Evolutionary conservation across 768 basidiomycete species (phyloP), one percentile per base, ranked within the genome.

Genomic region (Tulasnella sp.): DNA sequence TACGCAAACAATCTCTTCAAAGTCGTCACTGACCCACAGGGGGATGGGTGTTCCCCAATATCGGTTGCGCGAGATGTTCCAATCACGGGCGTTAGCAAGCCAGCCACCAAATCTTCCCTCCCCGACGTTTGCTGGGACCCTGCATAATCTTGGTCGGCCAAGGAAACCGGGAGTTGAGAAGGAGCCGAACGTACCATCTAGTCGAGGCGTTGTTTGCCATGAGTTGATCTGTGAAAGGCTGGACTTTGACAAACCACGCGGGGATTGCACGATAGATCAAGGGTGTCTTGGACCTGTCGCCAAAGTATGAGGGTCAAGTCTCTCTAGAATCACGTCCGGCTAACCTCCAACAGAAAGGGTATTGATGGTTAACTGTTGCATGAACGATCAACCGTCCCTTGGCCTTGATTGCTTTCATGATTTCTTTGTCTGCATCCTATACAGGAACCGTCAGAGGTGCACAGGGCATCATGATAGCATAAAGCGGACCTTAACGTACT

Each of bases 21-120:
- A 88, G 86, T 99, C 98, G 0, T 97, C 96, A 84, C 94, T 96
- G 40, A 89, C 95, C 98, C 98, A 99, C 48, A 99, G 88, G 16
- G 98, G 98, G 79, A 99, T 92, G 24, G 98, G 98, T 6, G 97
- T 99, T 46, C 97, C 98, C 97, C 97, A 99, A 85, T 99, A 99
- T 74, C 98, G 91, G 88, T 99, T 99, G 82, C 98, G 91, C n/a
- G 97, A 98, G 82, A 99, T 90, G 85, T 98, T 99, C 98, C 98
- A 99, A 85, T 99, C 98, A 31, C 97, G 91, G n/a, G 98, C 98
- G 86, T 97, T 98, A 74, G 94, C 93, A 76, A 99, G 89, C 98
- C 98, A 99, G 86, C 96, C 97, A 31, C 96, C 96, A 85, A 99
- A 99, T 46, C 97, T 90, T 83, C 93, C 91, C 81, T 98, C 97